Evolutionary conservation across 2,329 filamentous ascomycete genomes (phyloP), one percentile per base, ranked within the genome.

Genomic region (Colletotrichum sp.): DNA sequence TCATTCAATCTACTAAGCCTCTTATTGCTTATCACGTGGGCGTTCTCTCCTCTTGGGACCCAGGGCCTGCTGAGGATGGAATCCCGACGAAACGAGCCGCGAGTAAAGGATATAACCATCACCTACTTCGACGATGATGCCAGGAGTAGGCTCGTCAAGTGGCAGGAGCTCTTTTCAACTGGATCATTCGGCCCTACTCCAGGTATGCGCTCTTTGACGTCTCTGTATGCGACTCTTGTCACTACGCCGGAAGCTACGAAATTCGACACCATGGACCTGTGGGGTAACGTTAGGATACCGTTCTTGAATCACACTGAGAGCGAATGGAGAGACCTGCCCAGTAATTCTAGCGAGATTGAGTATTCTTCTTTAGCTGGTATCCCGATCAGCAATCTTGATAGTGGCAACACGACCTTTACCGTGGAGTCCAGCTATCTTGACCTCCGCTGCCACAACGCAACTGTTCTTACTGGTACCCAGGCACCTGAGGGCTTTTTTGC

Each of bases 231-330:
- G 3, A 75, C 78, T 8, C 72, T 79, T 13, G 29, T 82, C 7
- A 67, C 79, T n/a, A 76, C 79, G 9, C 79, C 81, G 2, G 62
- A 69, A 2, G 36, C 73, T 6, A 72, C 79, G 6, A 79, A 80
- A 55, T 34, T 55, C 5, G 72, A 76, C 25, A 73, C 64, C 19
- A 78, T 79, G 75, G 81, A 82, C 63, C 63, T 79, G 2, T 82
- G 80, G 80, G 81, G 80, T 4, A 82, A 83, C 62, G 77, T 80
- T 55, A 82, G 81, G 64, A 79, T 83, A 12, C 81, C 81, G 3
- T 79, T 75, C 29, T 74, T 75, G 44, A 32, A 34, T 22, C 62
- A 39, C 19, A 30, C 19, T 6, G 19, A 61, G 9, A 3, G 8
- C 4, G 11, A 16, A 5, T 73, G 71, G 64, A 8, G n/a, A 29